A percentile compares a stretch with the other conserved stretches of the same genome.
These are phyloP conservation scores for Leishmania arabica DNA, from an alignment of 208 protist species.

Conservation along the genomic window DNA sequence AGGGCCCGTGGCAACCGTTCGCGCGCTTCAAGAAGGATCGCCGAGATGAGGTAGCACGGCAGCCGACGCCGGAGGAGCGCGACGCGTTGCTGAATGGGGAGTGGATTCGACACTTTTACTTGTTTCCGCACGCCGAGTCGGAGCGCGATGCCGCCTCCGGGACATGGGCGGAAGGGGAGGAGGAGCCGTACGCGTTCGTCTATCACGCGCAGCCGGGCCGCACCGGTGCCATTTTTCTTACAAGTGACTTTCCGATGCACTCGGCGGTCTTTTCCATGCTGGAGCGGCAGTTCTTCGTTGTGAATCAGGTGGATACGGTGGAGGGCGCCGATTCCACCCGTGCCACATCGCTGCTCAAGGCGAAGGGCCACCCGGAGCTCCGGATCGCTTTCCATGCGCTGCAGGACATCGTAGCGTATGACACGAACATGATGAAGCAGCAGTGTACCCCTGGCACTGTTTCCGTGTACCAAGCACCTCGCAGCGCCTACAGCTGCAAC, in stretches of 20 bases:
- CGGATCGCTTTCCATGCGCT: slow-evolving; percentile 56
- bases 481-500: slow-evolving; percentile 61
- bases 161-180: neutral
- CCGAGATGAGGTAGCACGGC: slow-evolving; percentile 25
- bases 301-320: slow-evolving; percentile 64
- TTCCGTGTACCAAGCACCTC: slow-evolving; percentile 77
- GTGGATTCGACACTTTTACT: slow-evolving; percentile 88
- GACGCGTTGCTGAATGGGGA: slow-evolving; percentile 70
- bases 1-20: slow-evolving; percentile 80
- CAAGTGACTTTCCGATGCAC: slow-evolving; percentile 72
- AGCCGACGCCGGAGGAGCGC: slow-evolving; percentile 84
- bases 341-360: slow-evolving; percentile 51
- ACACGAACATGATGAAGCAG: slow-evolving; percentile 85
- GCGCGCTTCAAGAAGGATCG: slow-evolving; percentile 55
- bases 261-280: slow-evolving; percentile 82
- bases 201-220: slow-evolving; percentile 88
- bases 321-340: slow-evolving; percentile 54
- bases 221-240: slow-evolving; percentile 82
- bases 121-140: slow-evolving; percentile 44
- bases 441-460: slow-evolving; percentile 80
- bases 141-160: neutral
- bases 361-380: slow-evolving; percentile 50
- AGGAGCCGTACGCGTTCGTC: slow-evolving; percentile 68
- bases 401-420: slow-evolving; percentile 72
- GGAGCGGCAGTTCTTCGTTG: slow-evolving; percentile 81